Base-by-base conservation (phyloP, 768 basidiomycete genomes). In the Dacryopinax spathularia region DNA sequence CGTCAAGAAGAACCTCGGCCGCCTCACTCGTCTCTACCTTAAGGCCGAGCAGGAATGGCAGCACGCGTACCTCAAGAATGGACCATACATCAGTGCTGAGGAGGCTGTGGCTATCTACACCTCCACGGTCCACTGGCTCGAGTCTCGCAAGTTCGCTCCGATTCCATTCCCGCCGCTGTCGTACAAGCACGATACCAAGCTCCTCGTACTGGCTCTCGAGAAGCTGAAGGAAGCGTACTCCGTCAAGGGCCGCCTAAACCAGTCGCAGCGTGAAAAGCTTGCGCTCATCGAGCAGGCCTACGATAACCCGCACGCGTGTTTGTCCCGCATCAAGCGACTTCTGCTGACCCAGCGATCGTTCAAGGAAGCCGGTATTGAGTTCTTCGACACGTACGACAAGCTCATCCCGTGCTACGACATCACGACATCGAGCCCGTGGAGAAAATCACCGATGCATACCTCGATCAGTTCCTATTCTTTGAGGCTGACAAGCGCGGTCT, bases 1-100 rank as follows among this genome's bases (percentile, higher is more conserved):
- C 48, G 92, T 95, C 16, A 95, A 97, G 81, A 98, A 99, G 84
- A 99, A 99, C 74, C 78, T 99, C 39, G 96, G 96, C 66, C 90
- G 96, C 71, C 84, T 99, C 60, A 99, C 96, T 67, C 91, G 96
- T 66, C 81, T 99, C 1, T 99, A 97, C 74, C 80, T 98, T 69
- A 99, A 99, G 77, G 95, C 96, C 27, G 96, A 99, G 76, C 96
- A 99, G 72, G 96, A 99, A 77, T 80, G 96, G 66, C 96, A 98
- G 74, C 95, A 99, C 70, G 94, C 88, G 2, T 99, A 99, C 73
- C 84, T 99, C 67, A 98, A 99, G 78, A 96, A 99, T 74, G 96
- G 96, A 60, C 96, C 96, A 5, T 98, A 99, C 73, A 93, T 99
- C 75, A 95, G 91, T 68, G 93, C 95, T 13, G 96, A 98, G 73